Conservation (phyloP, 2,329 filamentous ascomycete genomes). For the Grosmannia huntii region DNA sequence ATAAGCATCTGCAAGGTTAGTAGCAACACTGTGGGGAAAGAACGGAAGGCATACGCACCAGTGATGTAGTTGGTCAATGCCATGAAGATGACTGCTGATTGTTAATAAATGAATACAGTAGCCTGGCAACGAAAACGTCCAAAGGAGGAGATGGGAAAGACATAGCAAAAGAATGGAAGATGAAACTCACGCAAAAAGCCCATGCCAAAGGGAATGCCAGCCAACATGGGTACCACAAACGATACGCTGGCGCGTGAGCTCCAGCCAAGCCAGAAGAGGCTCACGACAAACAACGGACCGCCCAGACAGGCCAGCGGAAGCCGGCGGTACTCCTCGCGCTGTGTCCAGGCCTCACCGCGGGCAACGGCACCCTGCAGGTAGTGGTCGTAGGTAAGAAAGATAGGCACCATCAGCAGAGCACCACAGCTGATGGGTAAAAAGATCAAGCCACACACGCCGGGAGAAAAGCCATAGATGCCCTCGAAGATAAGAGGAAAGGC, state of each 20-base stretch:
- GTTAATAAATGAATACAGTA: not conserved
- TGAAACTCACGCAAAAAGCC: conserved; percentile 36
- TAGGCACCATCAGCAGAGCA: conserved; percentile 39
- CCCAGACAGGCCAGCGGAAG: conserved; percentile 60
- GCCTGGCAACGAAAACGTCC: no score
- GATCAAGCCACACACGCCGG: conserved; percentile 51
- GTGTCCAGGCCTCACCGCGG: conserved; percentile 41
- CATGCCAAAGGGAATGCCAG: conserved; percentile 47
- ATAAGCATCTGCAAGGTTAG: conserved; percentile 39
- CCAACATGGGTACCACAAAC: conserved; percentile 44
- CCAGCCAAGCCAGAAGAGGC: conserved; percentile 52
- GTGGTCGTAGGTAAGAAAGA: conserved; percentile 55
- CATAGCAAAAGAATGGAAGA: not conserved
- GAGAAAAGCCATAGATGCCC: conserved; percentile 46
- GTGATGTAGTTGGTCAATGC: conserved; percentile 30
- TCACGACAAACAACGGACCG: conserved; percentile 46
- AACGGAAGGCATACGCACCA: not conserved
- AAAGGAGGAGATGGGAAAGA: no score
- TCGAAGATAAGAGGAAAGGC: conserved; percentile 61
- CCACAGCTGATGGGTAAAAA: conserved; percentile 59
- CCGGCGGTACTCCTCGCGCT: conserved; percentile 52
- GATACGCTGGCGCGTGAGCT: conserved; percentile 32
- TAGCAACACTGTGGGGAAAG: no score
- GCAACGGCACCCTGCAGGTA: conserved; percentile 40
- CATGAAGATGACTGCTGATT: conserved; percentile 37